A percentile compares a stretch with the other conserved stretches of the same genome.
These are phyloP conservation scores for Fagopyrum homotropicum DNA, from an alignment of 148 eudicot species.

Conservation along the genomic window DNA sequence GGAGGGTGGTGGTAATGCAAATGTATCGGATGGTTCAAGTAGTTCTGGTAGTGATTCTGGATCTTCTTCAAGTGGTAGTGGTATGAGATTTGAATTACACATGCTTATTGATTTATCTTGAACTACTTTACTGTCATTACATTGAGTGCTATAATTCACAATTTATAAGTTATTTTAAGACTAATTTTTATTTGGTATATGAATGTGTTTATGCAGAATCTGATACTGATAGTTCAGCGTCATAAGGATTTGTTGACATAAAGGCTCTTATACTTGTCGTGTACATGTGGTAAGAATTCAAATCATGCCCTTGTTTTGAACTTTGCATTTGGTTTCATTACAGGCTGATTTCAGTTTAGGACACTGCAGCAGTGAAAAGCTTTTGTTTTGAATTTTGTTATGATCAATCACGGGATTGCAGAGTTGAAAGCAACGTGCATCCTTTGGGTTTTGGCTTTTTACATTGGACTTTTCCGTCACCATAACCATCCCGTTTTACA, in stretches of 20 bases:
- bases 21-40: slow-evolving; percentile 9
- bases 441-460: neutral
- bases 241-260: neutral
- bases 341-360: neutral
- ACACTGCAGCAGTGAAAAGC: neutral
- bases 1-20: slow-evolving; percentile 1
- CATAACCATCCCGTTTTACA: no score
- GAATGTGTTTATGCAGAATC: slow-evolving; percentile 5
- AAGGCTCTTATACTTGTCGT: neutral
- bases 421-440: neutral
- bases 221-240: slow-evolving; percentile 13
- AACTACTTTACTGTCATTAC: neutral
- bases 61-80: slow-evolving; percentile 16
- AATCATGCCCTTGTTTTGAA: neutral
- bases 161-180: neutral
- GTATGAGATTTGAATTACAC: slow-evolving; percentile 5
- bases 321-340: neutral
- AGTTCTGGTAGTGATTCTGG: slow-evolving; percentile 13
- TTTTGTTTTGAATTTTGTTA: neutral
- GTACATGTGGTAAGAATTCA: neutral
- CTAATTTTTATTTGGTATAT: neutral
- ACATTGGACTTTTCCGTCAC: neutral
- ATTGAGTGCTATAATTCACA: neutral
- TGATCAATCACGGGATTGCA: neutral
- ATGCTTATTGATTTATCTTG: neutral